Base-by-base conservation (phyloP, 768 basidiomycete genomes). In the Piloderma croceum region DNA sequence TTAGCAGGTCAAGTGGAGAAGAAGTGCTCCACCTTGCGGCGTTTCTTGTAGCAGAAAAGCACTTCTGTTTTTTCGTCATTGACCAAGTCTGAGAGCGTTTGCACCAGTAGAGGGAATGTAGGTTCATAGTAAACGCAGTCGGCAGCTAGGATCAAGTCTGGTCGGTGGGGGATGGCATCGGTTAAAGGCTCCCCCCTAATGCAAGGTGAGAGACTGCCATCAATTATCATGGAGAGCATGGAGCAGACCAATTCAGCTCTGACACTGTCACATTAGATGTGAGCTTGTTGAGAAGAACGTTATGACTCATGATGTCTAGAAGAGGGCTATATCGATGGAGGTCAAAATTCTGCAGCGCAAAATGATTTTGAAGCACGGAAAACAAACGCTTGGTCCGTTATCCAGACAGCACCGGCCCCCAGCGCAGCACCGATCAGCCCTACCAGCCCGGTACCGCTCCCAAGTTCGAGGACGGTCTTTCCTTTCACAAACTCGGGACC, bases 81-180 rank as follows among this genome's bases (percentile, higher is more conserved):
- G 1, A 74, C 67, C 25, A 94, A 74, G 32, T 82, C 75, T 24
- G 65, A 70, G 23, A 97, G 68, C 0, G 91, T 93, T 47, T 81
- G 62, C 2, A 92, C 85, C 1, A 97, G 76, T 10, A 92, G 73
- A 6, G 90, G 84, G 53, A 96, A 97, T 0, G 89, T 81, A 10
- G 90, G 89, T 61, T 96, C 92, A 48, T 90, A 91, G 65, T 97
- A 97, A 7, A 97, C 91, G 50, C 92, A 97, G 55, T 97, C 92
- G 1, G 92, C 92, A 2, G 88, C 90, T 4, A 97, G 74, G 43
- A 97, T 73, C 19, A 94, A 38, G 53, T 88, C 79, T 5, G 81
- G 74, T 3, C 53, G 59, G 11, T 60, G 65, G 31, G 65, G 64
- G 66, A 31, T 49, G 50, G n/a, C n/a, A n/a, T n/a, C 21, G 7